Percentiles rank a stretch among this genome's conserved stretches.
These are phyloP conservation scores for Filobasidium wieringae DNA, from an alignment of 768 basidiomycete genomes.

Conservation along the genomic window DNA sequence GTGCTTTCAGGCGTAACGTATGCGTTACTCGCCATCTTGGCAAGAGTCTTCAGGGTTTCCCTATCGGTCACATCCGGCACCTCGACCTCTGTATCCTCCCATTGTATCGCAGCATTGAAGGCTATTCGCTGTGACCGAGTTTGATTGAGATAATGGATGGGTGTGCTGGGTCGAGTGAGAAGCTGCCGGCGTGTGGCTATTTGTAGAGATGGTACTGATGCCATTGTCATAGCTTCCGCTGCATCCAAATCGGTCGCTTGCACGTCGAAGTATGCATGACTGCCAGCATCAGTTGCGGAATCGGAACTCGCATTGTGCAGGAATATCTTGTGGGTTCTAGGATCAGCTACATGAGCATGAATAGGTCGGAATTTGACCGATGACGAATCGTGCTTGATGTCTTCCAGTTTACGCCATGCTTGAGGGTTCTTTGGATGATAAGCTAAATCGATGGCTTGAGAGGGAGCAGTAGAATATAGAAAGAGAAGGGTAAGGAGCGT, in stretches of 20 bases:
- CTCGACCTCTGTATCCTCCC: slow-evolving; percentile 54
- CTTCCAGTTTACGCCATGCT: too few relatives aligned
- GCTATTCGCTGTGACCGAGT: background rate
- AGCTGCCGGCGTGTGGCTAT: background rate
- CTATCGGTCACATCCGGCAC: slow-evolving; percentile 64
- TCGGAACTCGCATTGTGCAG: slow-evolving; percentile 11
- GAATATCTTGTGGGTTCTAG: slow-evolving; percentile 1
- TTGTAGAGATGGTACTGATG: background rate
- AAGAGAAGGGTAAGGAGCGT: too few relatives aligned
- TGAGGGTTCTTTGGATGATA: too few relatives aligned
- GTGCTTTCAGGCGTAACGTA: slow-evolving; percentile 53
- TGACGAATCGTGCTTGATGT: too few relatives aligned
- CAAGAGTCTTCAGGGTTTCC: slow-evolving; percentile 60
- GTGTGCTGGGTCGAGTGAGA: background rate
- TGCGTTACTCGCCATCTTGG: slow-evolving; percentile 82
- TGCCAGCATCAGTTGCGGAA: background rate
- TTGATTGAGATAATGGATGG: background rate
- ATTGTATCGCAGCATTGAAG: slow-evolving; percentile 34
- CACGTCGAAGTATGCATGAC: background rate
- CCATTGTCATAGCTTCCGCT: background rate
- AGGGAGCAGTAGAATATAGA: too few relatives aligned
- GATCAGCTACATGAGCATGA: slow-evolving; percentile 25
- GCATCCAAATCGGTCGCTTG: background rate
- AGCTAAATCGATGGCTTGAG: too few relatives aligned
- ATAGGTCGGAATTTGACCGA: slow-evolving; percentile 23